Evolutionary conservation across 2,329 filamentous ascomycete species (phyloP).

Genomic region (Apiospora pterosperma): DNA sequence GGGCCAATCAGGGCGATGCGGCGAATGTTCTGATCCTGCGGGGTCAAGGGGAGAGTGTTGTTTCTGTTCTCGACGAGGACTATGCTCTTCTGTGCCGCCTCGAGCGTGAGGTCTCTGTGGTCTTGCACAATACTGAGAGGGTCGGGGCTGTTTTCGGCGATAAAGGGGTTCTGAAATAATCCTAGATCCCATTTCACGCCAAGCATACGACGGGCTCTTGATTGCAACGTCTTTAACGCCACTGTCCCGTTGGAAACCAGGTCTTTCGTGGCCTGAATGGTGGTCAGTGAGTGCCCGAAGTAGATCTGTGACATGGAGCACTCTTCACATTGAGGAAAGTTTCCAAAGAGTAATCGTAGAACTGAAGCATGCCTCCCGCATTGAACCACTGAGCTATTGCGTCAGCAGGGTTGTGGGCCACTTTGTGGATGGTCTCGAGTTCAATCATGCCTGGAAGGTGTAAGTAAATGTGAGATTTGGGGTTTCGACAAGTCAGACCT

Average conservation of each 20-base stretch:
- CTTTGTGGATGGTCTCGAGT: conserved; percentile 30
- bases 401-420: conserved; percentile 34
- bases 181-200: conserved; percentile 41
- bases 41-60: conserved; percentile 32
- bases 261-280: conserved; percentile 4
- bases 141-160: conserved; percentile 29
- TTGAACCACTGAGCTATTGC: conserved; percentile 41
- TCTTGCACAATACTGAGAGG: conserved; percentile 29
- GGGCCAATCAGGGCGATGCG: conserved; percentile 39
- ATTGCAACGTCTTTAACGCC: conserved; percentile 28
- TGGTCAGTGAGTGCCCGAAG: not conserved
- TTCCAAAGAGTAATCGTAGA: conserved; percentile 40
- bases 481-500: conserved; percentile 19
- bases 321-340: conserved; percentile 29
- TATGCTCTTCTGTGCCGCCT: conserved; percentile 40
- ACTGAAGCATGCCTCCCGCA: conserved; percentile 42
- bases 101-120: conserved; percentile 33
- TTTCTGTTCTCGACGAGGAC: conserved; percentile 40
- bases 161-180: conserved; percentile 35
- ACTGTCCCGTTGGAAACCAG: conserved; percentile 21
- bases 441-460: conserved; percentile 25
- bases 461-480: not conserved
- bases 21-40: conserved; percentile 22
- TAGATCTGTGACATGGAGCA: not conserved
- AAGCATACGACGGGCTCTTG: conserved; percentile 33